Evolutionary conservation across 2,329 filamentous ascomycete species (phyloP).

Genomic region (Geosmithia flava): DNA sequence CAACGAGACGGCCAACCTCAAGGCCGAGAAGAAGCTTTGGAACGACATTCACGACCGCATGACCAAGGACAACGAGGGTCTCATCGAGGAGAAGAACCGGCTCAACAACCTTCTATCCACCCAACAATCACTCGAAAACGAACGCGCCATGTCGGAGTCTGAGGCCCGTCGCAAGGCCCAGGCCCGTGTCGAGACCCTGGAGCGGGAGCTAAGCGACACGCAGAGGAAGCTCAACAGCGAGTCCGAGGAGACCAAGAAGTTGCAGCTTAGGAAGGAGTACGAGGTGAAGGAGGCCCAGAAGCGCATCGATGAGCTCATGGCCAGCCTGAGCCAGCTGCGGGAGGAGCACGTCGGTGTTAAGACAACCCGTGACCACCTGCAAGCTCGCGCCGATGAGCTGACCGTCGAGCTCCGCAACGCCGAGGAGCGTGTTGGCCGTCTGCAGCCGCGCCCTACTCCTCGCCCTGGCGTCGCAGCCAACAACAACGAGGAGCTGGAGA

Average conservation of each 20-base stretch:
- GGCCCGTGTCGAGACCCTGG: constrained; percentile 62
- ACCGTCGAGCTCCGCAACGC: constrained; percentile 78
- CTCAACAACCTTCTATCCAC: constrained; percentile 74
- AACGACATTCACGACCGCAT: constrained; percentile 86
- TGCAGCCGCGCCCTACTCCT: constrained; percentile 68
- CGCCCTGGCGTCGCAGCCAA: constrained; percentile 34
- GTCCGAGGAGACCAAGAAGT: constrained; percentile 72
- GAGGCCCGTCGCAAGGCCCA: constrained; percentile 75
- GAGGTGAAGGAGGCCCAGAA: constrained; percentile 82
- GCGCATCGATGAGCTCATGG: constrained; percentile 81
- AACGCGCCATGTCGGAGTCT: constrained; percentile 73
- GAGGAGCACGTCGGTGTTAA: constrained; percentile 81
- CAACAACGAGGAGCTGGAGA: constrained; percentile 33
- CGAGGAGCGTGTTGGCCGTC: constrained; percentile 71
- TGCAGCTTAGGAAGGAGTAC: constrained; percentile 74
- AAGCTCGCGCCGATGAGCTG: constrained; percentile 78
- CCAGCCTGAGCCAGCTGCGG: constrained; percentile 65
- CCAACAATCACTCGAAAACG: constrained; percentile 81
- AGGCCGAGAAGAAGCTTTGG: constrained; percentile 90
- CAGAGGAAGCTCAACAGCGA: constrained; percentile 80
- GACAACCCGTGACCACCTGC: constrained; percentile 80
- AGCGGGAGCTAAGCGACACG: constrained; percentile 62
- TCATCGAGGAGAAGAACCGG: constrained; percentile 73
- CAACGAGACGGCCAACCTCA: constrained; percentile 83
- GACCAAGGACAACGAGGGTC: constrained; percentile 73